Evolutionary conservation across 2,329 filamentous ascomycete genomes (phyloP).

Genomic region (Aureobasidium sp.): DNA sequence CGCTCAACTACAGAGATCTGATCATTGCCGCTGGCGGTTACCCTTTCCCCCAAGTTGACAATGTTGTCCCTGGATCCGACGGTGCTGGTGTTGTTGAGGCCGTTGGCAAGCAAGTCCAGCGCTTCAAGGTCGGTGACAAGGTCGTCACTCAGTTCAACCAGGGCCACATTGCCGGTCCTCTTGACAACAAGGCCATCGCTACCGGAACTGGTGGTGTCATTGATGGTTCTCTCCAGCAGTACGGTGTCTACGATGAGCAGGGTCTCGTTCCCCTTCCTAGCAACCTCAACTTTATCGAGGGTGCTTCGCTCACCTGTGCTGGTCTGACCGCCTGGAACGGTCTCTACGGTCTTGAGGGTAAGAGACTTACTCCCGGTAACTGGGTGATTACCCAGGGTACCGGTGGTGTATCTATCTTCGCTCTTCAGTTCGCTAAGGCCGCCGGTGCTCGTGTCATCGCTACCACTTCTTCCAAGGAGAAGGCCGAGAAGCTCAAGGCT

Average conservation of each 20-base stretch:
- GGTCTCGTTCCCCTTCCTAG: conserved; percentile 59
- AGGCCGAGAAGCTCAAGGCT: conserved; percentile 42
- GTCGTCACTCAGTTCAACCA: conserved; percentile 58
- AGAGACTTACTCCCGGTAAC: conserved; percentile 29
- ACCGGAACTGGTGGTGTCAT: conserved; percentile 60
- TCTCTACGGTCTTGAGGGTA: conserved; percentile 39
- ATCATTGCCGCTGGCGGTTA: conserved; percentile 40
- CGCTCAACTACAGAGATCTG: conserved; percentile 43
- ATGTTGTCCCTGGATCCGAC: conserved; percentile 41
- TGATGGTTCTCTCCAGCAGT: conserved; percentile 60
- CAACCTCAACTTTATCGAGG: conserved; percentile 40
- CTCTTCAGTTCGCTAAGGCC: conserved; percentile 48
- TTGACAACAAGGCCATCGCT: conserved; percentile 28
- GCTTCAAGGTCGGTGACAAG: conserved; percentile 50
- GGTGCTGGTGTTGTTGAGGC: conserved; percentile 44
- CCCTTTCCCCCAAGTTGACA: conserved; percentile 34
- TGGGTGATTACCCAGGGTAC: conserved; percentile 61
- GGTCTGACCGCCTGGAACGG: conserved; percentile 45
- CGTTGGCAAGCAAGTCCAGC: conserved; percentile 47
- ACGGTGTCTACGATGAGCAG: conserved; percentile 57
- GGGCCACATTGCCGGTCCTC: conserved; percentile 43
- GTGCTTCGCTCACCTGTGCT: conserved; percentile 39
- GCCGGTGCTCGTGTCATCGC: conserved; percentile 50
- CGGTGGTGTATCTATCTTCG: conserved; percentile 60
- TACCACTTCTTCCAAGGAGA: conserved; percentile 45